A percentile compares a stretch with the other conserved stretches of the same genome.
These are phyloP conservation scores for Aspergillus bertholletiae DNA, from an alignment of 495 filamentous ascomycete genomes.

Conservation along the genomic window DNA sequence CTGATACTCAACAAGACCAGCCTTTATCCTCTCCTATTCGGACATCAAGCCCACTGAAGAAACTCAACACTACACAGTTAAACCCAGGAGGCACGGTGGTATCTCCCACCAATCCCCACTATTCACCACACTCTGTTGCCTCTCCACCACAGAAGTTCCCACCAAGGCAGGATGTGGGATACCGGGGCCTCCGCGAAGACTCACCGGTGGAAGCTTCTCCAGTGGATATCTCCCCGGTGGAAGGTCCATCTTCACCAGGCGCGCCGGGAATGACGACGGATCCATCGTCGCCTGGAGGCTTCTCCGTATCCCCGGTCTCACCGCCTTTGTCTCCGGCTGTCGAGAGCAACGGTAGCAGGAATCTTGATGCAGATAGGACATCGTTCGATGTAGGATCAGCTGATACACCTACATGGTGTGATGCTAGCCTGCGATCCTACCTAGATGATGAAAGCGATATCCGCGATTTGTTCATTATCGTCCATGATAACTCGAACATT, in stretches of 20 bases:
- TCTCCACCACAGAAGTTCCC: constrained; percentile 35
- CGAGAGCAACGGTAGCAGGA: constrained; percentile 38
- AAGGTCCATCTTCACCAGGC: constrained; percentile 25
- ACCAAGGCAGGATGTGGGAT: constrained; percentile 42
- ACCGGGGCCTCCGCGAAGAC: constrained; percentile 48
- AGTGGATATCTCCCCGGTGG: constrained; percentile 60
- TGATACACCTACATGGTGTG: constrained; percentile 67
- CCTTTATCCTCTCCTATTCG: constrained; percentile 5
- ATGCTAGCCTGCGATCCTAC: constrained; percentile 78
- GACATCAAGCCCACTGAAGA: constrained; percentile 18
- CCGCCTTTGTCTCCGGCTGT: constrained; percentile 65
- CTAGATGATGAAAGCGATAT: constrained; percentile 91
- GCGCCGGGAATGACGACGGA: constrained; percentile 62
- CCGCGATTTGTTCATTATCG: constrained; percentile 82
- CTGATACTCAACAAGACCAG: constrained; percentile 15
- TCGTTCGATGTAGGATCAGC: constrained; percentile 40
- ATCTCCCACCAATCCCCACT: constrained; percentile 23
- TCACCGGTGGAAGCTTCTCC: constrained; percentile 85
- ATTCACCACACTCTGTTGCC: constrained; percentile 21
- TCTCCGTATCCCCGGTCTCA: constrained; percentile 55
- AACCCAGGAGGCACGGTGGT: constrained; percentile 19
- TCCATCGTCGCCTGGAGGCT: constrained; percentile 60
- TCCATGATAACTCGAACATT: constrained; percentile 83
- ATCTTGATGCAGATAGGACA: constrained; percentile 29
- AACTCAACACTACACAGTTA: constrained; percentile 19